Percentiles rank a stretch among this genome's conserved stretches.
Conservation (phyloP, 371 early-diverging fungal species). For the Zopfochytrium polystomum region DNA sequence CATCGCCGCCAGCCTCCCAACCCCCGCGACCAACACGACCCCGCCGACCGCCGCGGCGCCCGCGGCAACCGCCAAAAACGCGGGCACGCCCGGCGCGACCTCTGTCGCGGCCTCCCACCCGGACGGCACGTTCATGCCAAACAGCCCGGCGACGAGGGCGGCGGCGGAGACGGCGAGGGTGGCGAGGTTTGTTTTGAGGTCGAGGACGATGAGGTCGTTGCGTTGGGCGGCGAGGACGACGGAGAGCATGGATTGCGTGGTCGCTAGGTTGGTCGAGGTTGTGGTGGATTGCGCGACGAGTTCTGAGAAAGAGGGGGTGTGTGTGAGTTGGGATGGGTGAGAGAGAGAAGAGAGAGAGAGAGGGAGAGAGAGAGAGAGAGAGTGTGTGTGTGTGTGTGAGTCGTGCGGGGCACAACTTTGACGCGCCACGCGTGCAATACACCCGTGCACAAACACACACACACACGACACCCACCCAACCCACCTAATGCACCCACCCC, state of each 20-base stretch:
- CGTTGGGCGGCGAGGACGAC: constrained; percentile 80
- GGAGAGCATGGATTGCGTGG: constrained; percentile 83
- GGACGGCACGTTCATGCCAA: constrained; percentile 84
- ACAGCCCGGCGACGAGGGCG: constrained; percentile 65
- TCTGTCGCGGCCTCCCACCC: too few species aligned
- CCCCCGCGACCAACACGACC: constrained; percentile 3
- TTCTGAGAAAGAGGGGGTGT: constrained; percentile 42
- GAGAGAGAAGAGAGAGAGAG: too few species aligned
- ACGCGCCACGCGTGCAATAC: background rate
- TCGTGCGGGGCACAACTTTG: too few species aligned
- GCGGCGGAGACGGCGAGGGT: constrained; percentile 74
- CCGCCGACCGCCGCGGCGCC: background rate
- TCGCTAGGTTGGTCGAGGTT: constrained; percentile 69
- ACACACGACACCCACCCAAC: too few species aligned
- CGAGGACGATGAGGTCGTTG: constrained; percentile 79
- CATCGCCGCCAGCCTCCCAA: background rate
- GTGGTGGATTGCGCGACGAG: constrained; percentile 67
- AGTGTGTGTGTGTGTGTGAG: background rate
- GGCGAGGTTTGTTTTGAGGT: constrained; percentile 74
- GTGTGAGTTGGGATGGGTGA: too few species aligned
- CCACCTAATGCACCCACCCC: background rate
- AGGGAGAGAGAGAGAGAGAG: too few species aligned
- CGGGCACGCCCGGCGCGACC: background rate
- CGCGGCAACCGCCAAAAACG: background rate
- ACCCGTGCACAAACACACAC: too few species aligned